Conservation (phyloP, 1,284 basidiomycete species). For the Cryptococcus sp. region DNA sequence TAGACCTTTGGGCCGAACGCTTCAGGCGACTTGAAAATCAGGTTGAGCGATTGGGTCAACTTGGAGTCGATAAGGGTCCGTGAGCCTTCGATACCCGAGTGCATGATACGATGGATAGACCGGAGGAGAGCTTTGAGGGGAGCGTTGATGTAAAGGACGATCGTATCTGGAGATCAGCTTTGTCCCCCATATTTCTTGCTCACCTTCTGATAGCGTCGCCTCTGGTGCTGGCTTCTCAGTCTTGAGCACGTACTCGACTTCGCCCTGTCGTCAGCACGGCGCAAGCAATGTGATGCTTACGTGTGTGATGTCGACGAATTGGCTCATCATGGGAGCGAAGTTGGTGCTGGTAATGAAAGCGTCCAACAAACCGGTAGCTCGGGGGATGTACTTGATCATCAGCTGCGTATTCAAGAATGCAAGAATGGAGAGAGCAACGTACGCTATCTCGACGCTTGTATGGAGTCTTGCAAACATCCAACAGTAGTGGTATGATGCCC, state of each 20-base stretch:
- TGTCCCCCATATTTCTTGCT: not conserved
- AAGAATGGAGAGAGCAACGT: slow-evolving; percentile 4
- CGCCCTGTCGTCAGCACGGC: slow-evolving; percentile 15
- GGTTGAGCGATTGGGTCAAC: slow-evolving; percentile 77
- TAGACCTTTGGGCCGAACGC: slow-evolving; percentile 84
- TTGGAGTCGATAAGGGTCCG: slow-evolving; percentile 91
- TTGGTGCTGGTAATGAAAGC: slow-evolving; percentile 53
- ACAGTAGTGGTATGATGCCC: slow-evolving; percentile 83
- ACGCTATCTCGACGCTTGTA: slow-evolving; percentile 22
- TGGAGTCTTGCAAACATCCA: slow-evolving; percentile 73
- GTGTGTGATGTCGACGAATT: slow-evolving; percentile 78
- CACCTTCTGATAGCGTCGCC: slow-evolving; percentile 17
- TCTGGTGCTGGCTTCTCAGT: slow-evolving; percentile 1
- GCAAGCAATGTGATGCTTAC: slow-evolving; percentile 48
- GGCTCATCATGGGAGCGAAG: slow-evolving; percentile 75
- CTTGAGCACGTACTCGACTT: slow-evolving; percentile 9
- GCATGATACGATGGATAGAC: slow-evolving; percentile 94
- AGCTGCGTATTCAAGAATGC: too few relatives aligned
- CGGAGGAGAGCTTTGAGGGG: slow-evolving; percentile 82
- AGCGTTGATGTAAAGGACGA: slow-evolving; percentile 25
- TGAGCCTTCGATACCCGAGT: slow-evolving; percentile 86
- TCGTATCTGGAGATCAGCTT: slow-evolving; percentile 13
- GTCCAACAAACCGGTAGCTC: slow-evolving; percentile 83
- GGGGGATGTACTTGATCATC: slow-evolving; percentile 30
- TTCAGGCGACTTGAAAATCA: slow-evolving; percentile 73